These are phyloP conservation scores for Elongisporangium undulatum DNA, from an alignment of 352 stramenopile genomes.

Conservation along the genomic window DNA sequence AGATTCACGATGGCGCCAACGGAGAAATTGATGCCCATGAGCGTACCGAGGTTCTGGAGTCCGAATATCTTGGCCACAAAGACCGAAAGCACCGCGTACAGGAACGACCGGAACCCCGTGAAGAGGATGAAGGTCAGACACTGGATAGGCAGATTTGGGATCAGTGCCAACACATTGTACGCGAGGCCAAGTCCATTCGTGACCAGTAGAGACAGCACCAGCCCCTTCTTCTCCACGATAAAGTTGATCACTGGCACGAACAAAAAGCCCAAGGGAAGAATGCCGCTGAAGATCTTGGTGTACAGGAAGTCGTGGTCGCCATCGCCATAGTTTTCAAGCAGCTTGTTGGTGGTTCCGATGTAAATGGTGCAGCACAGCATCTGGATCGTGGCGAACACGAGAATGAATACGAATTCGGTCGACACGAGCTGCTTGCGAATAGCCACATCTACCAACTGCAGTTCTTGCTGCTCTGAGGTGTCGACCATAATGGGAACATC, in stretches of 20 bases:
- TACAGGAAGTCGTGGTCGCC: slow-evolving; percentile 30
- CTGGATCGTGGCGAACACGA: slow-evolving; percentile 42
- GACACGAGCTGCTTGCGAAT: slow-evolving; percentile 33
- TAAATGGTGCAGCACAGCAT: slow-evolving; percentile 49
- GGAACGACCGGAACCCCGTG: slow-evolving; percentile 51
- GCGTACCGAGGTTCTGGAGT: slow-evolving; percentile 50
- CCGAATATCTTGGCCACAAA: slow-evolving; percentile 67
- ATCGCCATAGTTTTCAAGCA: slow-evolving; percentile 60
- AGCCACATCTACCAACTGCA: slow-evolving; percentile 26
- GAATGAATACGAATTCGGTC: slow-evolving; percentile 50
- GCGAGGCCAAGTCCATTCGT: slow-evolving; percentile 40
- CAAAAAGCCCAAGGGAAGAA: slow-evolving; percentile 50
- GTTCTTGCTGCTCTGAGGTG: too few relatives aligned
- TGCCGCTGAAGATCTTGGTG: slow-evolving; percentile 58
- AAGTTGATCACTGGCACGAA: slow-evolving; percentile 59
- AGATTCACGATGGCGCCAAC: slow-evolving; percentile 38
- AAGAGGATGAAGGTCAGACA: slow-evolving; percentile 52
- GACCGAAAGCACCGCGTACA: slow-evolving; percentile 57
- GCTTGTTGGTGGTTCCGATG: slow-evolving; percentile 58
- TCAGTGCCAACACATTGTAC: slow-evolving; percentile 42
- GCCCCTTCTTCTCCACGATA: slow-evolving; percentile 39
- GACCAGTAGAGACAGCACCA: slow-evolving; percentile 35
- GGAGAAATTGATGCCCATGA: slow-evolving; percentile 55
- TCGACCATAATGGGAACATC: too few relatives aligned
- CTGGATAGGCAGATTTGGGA: slow-evolving; percentile 38